Evolutionary conservation across 768 basidiomycete species (phyloP), one percentile per base, ranked within the genome.

Genomic region (Dioszegia hungarica): DNA sequence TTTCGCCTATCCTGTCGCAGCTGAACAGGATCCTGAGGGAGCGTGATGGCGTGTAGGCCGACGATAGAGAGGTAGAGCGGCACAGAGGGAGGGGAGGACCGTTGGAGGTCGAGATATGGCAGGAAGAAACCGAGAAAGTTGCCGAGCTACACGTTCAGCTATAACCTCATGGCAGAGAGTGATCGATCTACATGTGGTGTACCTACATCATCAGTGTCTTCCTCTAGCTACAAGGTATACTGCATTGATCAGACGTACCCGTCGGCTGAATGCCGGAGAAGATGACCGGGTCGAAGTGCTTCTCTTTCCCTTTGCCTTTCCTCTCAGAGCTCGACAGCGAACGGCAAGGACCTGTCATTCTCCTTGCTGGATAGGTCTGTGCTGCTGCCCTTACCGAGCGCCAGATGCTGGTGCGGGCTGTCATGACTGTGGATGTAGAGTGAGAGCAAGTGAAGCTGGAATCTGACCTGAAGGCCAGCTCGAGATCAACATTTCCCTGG

Each of bases 201-300:
- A 0, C 91, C 62, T 63, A 31, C n/a, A n/a, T n/a, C n/a, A n/a
- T n/a, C n/a, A 24, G 20, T 15, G 34, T 20, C 3, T 40, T 20
- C 31, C 43, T 11, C 19, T 1, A 20, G n/a, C n/a, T 28, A 15
- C 10, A 10, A 43, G 22, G 20, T 17, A 40, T 15, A 4, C 19
- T 4, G 5, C 34, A 15, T 11, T n/a, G n/a, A n/a, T n/a, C n/a
- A n/a, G n/a, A 49, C 62, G 24, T n/a, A 74, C 72, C 89, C 1
- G 93, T 93, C 0, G 93, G 93, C 70, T 94, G 93, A 28, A 97
- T 94, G 3, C 91, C 93, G 12, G 89, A 90, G 73, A 97, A 87
- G 34, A 93, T 79, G 29, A 67, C 63, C 5, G 49, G 49, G 15
- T 51, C 49, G 25, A 37, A 34, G 9, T 33, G 11, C 49, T 51